Base-by-base conservation (phyloP, 148 eudicot genomes). In the Euryodendron excelsum region DNA sequence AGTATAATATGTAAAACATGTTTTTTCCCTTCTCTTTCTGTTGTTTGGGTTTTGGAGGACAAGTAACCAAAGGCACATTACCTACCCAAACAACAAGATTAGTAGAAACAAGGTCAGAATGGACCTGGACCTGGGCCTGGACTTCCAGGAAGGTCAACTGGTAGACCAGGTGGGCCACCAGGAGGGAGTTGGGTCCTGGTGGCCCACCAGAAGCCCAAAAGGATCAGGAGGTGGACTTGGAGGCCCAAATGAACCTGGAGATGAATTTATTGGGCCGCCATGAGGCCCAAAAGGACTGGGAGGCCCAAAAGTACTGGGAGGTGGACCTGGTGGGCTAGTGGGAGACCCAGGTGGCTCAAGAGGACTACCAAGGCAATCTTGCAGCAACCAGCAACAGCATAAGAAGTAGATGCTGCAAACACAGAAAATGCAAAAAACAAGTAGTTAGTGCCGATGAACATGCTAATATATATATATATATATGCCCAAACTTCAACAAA, bases 321-420 rank as follows among this genome's bases (percentile, higher is more conserved):
- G 41, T 36, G 78, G 78, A 12, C 61, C 63, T n/a, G 64, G 75
- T 7, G 78, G 39, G 30, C 71, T 50, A 10, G 44, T 14, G 13
- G 28, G 71, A 27, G 74, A 75, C 36, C 77, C 77, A 12, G 66
- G 60, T 45, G 74, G 74, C 5, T 17, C 65, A 69, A 31, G 79
- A 13, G 67, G 82, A 50, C 66, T 79, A 33, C 80, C 73, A 53
- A 72, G 75, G 67, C 86, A 83, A 69, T 83, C 86, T 55, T 84
- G 72, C 6, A 83, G 15, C 20, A 86, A 72, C 89, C 86, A 86
- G 59, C 84, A 83, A 70, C 86, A 86, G 36, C 86, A 86, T 18
- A 86, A 55, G 8, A 56, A 75, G 74, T 84, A 78, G 78, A 83
- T 74, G 78, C 89, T 86, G 25, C 59, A 55, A 18, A 4, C 59